Conservation (phyloP, 345 rosid genomes). For the Lepidium africanum region DNA sequence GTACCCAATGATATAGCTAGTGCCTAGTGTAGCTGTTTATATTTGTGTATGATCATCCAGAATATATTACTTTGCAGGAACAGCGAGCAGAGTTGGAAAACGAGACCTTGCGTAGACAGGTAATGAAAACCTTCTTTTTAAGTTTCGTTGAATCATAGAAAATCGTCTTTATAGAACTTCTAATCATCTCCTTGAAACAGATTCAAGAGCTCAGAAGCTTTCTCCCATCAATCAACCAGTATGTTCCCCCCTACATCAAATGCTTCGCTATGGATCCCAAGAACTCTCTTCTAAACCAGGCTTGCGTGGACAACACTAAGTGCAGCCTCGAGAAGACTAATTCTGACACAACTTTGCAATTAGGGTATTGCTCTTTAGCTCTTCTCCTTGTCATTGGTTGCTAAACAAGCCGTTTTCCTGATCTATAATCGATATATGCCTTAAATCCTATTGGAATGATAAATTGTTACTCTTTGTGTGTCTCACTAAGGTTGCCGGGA, state of each 20-base stretch:
- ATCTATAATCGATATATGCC: neutral
- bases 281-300: conserved; percentile 28
- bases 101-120: conserved; percentile 89
- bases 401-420: neutral
- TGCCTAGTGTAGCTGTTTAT: too few relatives aligned
- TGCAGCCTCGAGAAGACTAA: conserved; percentile 44
- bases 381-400: neutral
- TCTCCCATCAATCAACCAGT: conserved; percentile 41
- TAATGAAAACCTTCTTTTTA: conserved; percentile 11
- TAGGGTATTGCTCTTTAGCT: conserved; percentile 48
- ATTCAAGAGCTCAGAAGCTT: conserved; percentile 73
- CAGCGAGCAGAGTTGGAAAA: conserved; percentile 77
- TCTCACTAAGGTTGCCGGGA: conserved; percentile 49
- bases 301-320: conserved; percentile 33
- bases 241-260: conserved; percentile 42
- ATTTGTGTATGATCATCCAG: neutral
- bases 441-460: neutral
- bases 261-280: conserved; percentile 47
- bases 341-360: conserved; percentile 80
- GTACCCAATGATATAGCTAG: too few relatives aligned
- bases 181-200: conserved; percentile 32
- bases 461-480: neutral
- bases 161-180: neutral
- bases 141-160: neutral
- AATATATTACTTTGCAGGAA: conserved; percentile 41